A percentile compares a stretch with the other conserved stretches of the same genome.
phyloP scores from a whole-genome alignment of 2,329 filamentous ascomycete species.

The Trichoderma sp. region DNA sequence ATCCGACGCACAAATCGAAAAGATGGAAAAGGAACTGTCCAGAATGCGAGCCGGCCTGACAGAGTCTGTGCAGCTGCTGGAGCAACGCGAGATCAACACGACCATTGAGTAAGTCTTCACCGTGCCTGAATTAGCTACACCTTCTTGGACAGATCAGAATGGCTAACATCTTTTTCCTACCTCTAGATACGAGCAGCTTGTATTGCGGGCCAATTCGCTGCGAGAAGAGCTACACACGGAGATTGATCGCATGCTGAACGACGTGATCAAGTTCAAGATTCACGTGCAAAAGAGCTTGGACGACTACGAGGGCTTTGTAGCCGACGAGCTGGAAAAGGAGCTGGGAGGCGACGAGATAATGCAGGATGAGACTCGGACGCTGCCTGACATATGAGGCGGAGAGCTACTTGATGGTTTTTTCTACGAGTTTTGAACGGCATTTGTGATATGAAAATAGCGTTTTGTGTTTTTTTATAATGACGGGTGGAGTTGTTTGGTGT shows the following conservation, averaged over 20 bases:
- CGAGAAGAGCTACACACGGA: slow-evolving; percentile 98
- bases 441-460: not conserved
- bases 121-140: not conserved
- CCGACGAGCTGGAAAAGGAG: slow-evolving; percentile 87
- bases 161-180: not conserved
- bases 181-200: slow-evolving; percentile 83
- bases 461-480: slow-evolving; percentile 24
- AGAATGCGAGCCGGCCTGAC: slow-evolving; percentile 82
- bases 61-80: slow-evolving; percentile 86
- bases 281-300: slow-evolving; percentile 90
- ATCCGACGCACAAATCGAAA: slow-evolving; percentile 91
- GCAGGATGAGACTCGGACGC: slow-evolving; percentile 50
- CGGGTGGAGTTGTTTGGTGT: slow-evolving; percentile 26
- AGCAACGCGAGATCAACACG: slow-evolving; percentile 93
- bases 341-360: slow-evolving; percentile 61
- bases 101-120: slow-evolving; percentile 75
- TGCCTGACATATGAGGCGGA: slow-evolving; percentile 31
- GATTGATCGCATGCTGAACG: slow-evolving; percentile 92
- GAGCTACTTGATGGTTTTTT: not conserved
- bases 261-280: slow-evolving; percentile 98
- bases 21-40: slow-evolving; percentile 97
- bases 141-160: not conserved
- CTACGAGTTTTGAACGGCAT: not conserved
- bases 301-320: slow-evolving; percentile 90
- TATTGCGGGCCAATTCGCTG: slow-evolving; percentile 75